Evolutionary conservation across 176 grass and related monocot species (phyloP), one percentile per base, ranked within the genome.

Genomic region (Guadua angustifolia): DNA sequence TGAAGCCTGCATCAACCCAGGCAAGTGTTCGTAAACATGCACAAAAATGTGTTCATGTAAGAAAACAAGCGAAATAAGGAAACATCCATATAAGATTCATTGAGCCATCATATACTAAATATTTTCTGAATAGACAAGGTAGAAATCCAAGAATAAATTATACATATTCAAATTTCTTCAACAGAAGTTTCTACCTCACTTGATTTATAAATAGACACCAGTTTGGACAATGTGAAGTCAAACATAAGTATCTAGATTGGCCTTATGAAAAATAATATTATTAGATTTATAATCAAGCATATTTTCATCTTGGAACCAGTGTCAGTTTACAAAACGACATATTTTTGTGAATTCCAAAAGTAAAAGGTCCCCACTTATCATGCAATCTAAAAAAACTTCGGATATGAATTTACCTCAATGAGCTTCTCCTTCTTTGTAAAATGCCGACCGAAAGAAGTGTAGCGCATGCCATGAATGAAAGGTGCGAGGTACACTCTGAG

Each of bases 361-460:
- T 5, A 2, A 55, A 39, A 61, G 22, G n/a, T n/a, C 18, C 14
- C 14, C 35, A 80, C 6, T 63, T 15, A 65, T 65, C 14, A 26
- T 74, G 70, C 81, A 64, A 65, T 17, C 5, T 49, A 64, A 75
- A 52, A 21, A 73, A 35, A 46, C 47, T 69, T 15, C 29, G 4
- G 7, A 69, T 33, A 76, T 59, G 59, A 16, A 59, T 73, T 71
- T 86, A 92, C 93, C 87, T 95, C 85, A 73, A 79, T 67, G 35
- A 95, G 87, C 80, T 92, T 95, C 66, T 95, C 93, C 74, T 78
- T 73, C 76, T 95, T 90, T 15, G 90, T 95, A 69, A 95, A 95
- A 88, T 95, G 93, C 32, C 93, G 90, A 43, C 93, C 93, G 75
- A 92, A 95, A 59, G 93, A 95, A 69, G 90, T 95, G 73, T 95